Evolutionary conservation across 257 asterid genomes (phyloP).

Genomic region (Solanum arcanum): DNA sequence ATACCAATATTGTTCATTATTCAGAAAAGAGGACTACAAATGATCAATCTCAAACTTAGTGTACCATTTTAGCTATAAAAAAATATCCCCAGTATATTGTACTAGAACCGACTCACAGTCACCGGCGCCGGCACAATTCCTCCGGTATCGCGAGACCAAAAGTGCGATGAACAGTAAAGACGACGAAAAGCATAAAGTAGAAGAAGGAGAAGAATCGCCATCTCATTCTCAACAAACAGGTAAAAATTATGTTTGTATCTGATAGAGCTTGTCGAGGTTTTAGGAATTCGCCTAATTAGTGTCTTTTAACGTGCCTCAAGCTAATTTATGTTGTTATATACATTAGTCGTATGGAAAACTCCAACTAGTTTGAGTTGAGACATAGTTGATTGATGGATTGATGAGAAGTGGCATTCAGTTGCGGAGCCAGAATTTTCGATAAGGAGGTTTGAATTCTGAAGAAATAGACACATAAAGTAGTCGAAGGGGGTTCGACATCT

Average conservation of each 20-base stretch:
- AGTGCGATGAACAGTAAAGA: neutral
- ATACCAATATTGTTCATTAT: neutral
- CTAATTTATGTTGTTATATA: neutral
- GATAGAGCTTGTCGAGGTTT: neutral
- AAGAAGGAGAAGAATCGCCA: conserved; percentile 1
- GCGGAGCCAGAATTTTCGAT: too few species aligned
- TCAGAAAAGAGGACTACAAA: neutral
- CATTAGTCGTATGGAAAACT: neutral
- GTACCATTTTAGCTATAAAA: neutral
- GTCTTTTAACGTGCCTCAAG: neutral
- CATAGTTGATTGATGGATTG: too few species aligned
- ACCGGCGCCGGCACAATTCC: neutral
- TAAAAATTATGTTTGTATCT: neutral
- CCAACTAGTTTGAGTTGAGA: neutral
- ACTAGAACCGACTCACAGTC: neutral
- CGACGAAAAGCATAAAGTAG: neutral
- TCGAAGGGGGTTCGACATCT: too few species aligned
- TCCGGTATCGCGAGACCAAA: neutral
- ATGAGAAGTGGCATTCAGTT: too few species aligned
- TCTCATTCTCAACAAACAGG: conserved; percentile 14
- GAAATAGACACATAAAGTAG: too few species aligned
- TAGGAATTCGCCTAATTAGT: neutral
- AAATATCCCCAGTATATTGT: neutral
- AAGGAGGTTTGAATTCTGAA: too few species aligned
- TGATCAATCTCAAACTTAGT: neutral